Evolutionary conservation across 176 grass and related monocot genomes (phyloP).

Genomic region (Neostapfia colusana): DNA sequence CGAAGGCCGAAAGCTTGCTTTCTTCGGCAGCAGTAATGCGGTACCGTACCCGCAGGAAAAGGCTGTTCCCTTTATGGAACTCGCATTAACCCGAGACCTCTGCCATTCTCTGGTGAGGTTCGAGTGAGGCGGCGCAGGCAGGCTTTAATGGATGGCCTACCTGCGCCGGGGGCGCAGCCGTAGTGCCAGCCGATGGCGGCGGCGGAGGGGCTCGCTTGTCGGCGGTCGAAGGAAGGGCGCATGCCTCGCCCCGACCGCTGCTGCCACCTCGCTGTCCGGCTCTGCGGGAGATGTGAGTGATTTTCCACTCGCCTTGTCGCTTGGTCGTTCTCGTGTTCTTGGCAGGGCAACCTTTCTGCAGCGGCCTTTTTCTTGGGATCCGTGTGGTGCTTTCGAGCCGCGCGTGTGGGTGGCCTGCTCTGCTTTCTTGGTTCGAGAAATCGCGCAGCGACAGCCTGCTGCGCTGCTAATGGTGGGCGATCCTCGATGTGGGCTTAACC

Average conservation of each 20-base stretch:
- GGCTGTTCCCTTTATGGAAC: constrained; percentile 2
- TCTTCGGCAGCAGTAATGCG: constrained; percentile 1
- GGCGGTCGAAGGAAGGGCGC: background rate
- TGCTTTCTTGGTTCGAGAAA: background rate
- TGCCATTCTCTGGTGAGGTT: constrained; percentile 24
- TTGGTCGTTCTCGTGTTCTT: background rate
- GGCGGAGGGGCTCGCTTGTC: constrained; percentile 3
- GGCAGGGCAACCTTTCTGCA: background rate
- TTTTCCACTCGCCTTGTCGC: background rate
- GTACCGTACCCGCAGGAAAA: constrained; percentile 11
- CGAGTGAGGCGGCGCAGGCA: background rate
- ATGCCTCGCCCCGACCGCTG: background rate
- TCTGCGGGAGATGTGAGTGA: background rate
- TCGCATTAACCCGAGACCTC: constrained; percentile 25
- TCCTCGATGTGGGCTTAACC: background rate
- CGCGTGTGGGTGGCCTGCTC: constrained; percentile 9
- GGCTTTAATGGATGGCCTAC: constrained; percentile 17
- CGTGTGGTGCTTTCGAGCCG: background rate
- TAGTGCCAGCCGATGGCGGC: background rate
- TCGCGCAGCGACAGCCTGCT: background rate
- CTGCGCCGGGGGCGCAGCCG: background rate
- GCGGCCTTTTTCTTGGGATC: constrained; percentile 5
- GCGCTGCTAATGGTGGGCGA: background rate
- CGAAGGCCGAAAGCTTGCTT: background rate
- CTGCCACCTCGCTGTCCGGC: background rate